A percentile compares a stretch with the other conserved stretches of the same genome.
Conservation (phyloP, 164 flowering plant species). For the Sedum album region DNA sequence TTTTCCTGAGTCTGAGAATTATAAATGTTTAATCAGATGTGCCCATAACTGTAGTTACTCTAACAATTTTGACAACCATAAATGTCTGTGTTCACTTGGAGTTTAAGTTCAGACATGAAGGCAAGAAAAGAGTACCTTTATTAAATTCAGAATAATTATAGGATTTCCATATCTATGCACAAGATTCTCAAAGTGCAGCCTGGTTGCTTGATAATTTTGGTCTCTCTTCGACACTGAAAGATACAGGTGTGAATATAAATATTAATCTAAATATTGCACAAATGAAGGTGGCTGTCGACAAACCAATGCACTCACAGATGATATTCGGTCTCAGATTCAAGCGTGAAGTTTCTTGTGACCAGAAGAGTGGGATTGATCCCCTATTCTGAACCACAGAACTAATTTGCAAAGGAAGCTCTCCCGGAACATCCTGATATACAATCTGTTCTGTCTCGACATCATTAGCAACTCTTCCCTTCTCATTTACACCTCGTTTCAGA, state of each 20-base stretch:
- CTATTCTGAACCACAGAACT: slow-evolving; percentile 88
- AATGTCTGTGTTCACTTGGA: neutral
- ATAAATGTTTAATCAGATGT: neutral
- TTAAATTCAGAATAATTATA: slow-evolving; percentile 42
- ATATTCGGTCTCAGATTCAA: slow-evolving; percentile 83
- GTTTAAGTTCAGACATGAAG: neutral
- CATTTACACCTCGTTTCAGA: slow-evolving; percentile 88
- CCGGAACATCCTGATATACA: slow-evolving; percentile 66
- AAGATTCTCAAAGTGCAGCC: slow-evolving; percentile 49
- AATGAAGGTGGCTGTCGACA: neutral
- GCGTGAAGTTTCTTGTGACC: slow-evolving; percentile 97
- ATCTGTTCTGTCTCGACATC: slow-evolving; percentile 99
- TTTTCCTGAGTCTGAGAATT: slow-evolving; percentile 62
- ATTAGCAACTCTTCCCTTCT: slow-evolving; percentile 92
- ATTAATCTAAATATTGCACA: neutral
- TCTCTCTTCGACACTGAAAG: slow-evolving; percentile 44
- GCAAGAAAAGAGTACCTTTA: slow-evolving; percentile 27
- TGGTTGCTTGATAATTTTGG: slow-evolving; percentile 38
- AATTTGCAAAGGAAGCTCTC: slow-evolving; percentile 48
- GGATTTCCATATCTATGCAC: slow-evolving; percentile 46
- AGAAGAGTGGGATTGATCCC: slow-evolving; percentile 96
- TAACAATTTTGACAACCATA: neutral
- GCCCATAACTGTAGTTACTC: neutral
- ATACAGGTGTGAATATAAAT: neutral
- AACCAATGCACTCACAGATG: slow-evolving; percentile 61